Conservation (phyloP, 805 yeast species). For the Cyberlindnera suaveolens region DNA sequence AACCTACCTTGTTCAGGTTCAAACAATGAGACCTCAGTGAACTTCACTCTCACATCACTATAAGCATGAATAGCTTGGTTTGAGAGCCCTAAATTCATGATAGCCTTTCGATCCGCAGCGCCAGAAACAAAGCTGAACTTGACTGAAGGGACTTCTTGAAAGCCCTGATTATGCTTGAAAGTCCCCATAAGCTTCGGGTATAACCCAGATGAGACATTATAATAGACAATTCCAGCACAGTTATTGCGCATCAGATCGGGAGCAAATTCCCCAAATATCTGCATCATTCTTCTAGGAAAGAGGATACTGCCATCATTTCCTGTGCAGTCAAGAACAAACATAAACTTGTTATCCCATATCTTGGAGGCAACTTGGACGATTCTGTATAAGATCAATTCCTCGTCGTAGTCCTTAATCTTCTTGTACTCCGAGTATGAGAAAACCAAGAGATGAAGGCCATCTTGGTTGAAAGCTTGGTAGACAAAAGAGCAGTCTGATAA, state of each 20-base stretch:
- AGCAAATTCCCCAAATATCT: constrained; percentile 36
- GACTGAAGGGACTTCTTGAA: constrained; percentile 5
- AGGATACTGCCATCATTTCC: constrained; percentile 35
- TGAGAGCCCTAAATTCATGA: constrained; percentile 40
- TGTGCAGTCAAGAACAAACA: constrained; percentile 64
- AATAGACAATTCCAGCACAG: constrained; percentile 47
- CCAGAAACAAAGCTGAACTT: constrained; percentile 38
- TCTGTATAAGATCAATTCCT: constrained; percentile 51
- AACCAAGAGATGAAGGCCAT: constrained; percentile 67
- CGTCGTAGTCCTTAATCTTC: constrained; percentile 29
- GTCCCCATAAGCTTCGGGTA: constrained; percentile 19
- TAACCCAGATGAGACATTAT: constrained; percentile 30
- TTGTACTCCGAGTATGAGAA: constrained; percentile 38
- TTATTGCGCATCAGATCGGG: constrained; percentile 47
- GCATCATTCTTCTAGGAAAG: constrained; percentile 27
- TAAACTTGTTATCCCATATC: constrained; percentile 64
- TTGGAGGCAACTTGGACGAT: constrained; percentile 60
- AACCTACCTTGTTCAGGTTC: constrained; percentile 43
- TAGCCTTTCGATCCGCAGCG: constrained; percentile 36
- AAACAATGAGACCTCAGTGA: constrained; percentile 47
- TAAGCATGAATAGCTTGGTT: constrained; percentile 35
- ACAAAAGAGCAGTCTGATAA: constrained; percentile 41
- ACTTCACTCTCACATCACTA: constrained; percentile 45
- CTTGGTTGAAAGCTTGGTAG: constrained; percentile 60
- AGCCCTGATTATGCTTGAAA: constrained; percentile 19